Percentiles rank a stretch among this genome's conserved stretches.
Evolutionary conservation across 1,284 basidiomycete species (phyloP).

Genomic region (Abortiporus biennis): DNA sequence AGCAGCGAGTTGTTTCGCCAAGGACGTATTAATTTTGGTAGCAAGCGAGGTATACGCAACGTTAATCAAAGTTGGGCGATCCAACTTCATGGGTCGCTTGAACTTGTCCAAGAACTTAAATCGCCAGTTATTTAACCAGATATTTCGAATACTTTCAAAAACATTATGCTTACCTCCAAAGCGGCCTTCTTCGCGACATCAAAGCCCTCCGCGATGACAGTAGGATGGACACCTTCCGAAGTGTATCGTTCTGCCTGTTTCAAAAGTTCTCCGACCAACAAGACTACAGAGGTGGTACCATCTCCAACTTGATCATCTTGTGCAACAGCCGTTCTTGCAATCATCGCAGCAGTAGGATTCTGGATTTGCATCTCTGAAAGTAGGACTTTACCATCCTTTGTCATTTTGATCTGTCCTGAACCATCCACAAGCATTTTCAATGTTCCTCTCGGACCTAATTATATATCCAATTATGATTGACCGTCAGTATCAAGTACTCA

Average conservation of each 20-base stretch:
- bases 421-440: constrained; percentile 99
- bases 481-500: constrained; percentile 7
- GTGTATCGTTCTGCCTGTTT: constrained; percentile 98
- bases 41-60: constrained; percentile 93
- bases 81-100: constrained; percentile 71
- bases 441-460: constrained; percentile 87
- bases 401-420: constrained; percentile 99
- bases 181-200: constrained; percentile 97
- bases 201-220: constrained; percentile 93
- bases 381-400: constrained; percentile 98
- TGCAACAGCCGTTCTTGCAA: constrained; percentile 95
- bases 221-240: constrained; percentile 97
- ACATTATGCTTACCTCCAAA: constrained; percentile 55
- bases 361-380: constrained; percentile 99
- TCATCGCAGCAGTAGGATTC: constrained; percentile 99
- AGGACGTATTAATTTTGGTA: constrained; percentile 82
- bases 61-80: constrained; percentile 87
- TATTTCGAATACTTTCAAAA: constrained; percentile 2
- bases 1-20: constrained; percentile 87
- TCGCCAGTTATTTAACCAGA: not conserved
- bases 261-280: constrained; percentile 94
- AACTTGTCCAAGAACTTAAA: constrained; percentile 88
- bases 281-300: constrained; percentile 95
- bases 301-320: constrained; percentile 99
- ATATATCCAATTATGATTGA: constrained; percentile 8